A percentile compares a stretch with the other conserved stretches of the same genome.
These are phyloP conservation scores for Knoxia roxburghii DNA, from an alignment of 257 asterid species.

Conservation along the genomic window DNA sequence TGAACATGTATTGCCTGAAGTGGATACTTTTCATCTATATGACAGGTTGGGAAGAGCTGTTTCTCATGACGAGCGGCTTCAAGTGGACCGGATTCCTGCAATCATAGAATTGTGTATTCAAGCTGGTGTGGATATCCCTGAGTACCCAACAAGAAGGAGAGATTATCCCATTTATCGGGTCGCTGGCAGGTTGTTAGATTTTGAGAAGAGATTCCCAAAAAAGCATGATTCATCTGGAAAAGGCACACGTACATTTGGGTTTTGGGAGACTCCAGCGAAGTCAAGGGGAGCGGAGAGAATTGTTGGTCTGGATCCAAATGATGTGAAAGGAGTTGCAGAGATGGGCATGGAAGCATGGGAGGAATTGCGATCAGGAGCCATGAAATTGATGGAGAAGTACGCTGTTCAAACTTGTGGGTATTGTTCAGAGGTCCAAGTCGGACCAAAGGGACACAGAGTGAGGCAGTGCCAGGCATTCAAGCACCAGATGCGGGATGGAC, in stretches of 20 bases:
- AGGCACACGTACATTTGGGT: slow-evolving; percentile 32
- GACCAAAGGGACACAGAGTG: slow-evolving; percentile 71
- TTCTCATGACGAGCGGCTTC: slow-evolving; percentile 58
- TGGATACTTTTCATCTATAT: slow-evolving; percentile 64
- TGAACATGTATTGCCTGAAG: slow-evolving; percentile 46
- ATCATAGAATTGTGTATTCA: slow-evolving; percentile 68
- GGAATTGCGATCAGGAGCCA: slow-evolving; percentile 35
- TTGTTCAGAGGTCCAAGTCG: slow-evolving; percentile 73
- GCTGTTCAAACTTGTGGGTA: slow-evolving; percentile 59
- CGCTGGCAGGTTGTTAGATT: slow-evolving; percentile 61
- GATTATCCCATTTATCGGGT: slow-evolving; percentile 52
- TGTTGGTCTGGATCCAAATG: slow-evolving; percentile 23
- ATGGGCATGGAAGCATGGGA: slow-evolving; percentile 56
- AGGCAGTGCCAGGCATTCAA: slow-evolving; percentile 76
- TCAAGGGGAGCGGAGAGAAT: slow-evolving; percentile 13
- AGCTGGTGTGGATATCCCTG: slow-evolving; percentile 62
- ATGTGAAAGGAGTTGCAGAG: slow-evolving; percentile 44
- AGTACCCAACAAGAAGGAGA: slow-evolving; percentile 59
- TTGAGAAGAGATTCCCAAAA: slow-evolving; percentile 69
- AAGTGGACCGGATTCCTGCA: slow-evolving; percentile 69
- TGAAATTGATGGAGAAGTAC: slow-evolving; percentile 43
- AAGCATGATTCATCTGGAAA: slow-evolving; percentile 28
- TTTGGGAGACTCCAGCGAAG: slow-evolving; percentile 35
- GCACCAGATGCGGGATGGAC: slow-evolving; percentile 84
- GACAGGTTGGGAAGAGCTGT: slow-evolving; percentile 71